Evolutionary conservation across 805 yeast genomes (phyloP).

Genomic region (Ogataea kodamae): DNA sequence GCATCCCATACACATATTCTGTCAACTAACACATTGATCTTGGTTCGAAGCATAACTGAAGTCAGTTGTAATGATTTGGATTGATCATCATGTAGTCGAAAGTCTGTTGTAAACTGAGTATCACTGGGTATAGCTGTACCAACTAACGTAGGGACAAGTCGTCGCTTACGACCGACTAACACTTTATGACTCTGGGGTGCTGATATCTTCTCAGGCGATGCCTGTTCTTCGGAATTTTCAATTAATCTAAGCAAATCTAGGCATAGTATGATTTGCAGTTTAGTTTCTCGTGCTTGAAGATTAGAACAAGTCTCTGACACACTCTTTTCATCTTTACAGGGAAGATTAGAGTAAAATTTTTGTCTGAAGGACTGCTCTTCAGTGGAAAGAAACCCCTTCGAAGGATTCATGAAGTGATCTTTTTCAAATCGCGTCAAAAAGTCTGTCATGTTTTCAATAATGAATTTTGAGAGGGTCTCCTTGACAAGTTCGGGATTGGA

Average conservation of each 20-base stretch:
- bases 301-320: conserved; percentile 9
- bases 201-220: conserved; percentile 2
- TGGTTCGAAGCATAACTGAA: conserved; percentile 8
- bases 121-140: conserved; percentile 29
- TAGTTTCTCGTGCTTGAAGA: conserved; percentile 28
- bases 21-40: conserved; percentile 27
- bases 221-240: not conserved
- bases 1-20: conserved; percentile 34
- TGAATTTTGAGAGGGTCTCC: conserved; percentile 19
- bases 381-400: conserved; percentile 8
- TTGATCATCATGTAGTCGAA: conserved; percentile 10
- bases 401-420: no score
- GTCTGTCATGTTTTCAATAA: conserved; percentile 17
- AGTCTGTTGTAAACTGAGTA: conserved; percentile 28
- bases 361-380: conserved; percentile 13
- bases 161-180: conserved; percentile 31
- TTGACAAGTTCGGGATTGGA: conserved; percentile 21
- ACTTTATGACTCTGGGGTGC: conserved; percentile 5
- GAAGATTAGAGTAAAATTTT: conserved; percentile 1
- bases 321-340: conserved; percentile 4
- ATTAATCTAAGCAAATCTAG: conserved; percentile 18
- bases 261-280: conserved; percentile 28
- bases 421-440: conserved; percentile 23
- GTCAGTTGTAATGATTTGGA: conserved; percentile 1
- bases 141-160: conserved; percentile 32